Evolutionary conservation across 345 rosid species (phyloP).

Genomic region (Moringa oleifera): DNA sequence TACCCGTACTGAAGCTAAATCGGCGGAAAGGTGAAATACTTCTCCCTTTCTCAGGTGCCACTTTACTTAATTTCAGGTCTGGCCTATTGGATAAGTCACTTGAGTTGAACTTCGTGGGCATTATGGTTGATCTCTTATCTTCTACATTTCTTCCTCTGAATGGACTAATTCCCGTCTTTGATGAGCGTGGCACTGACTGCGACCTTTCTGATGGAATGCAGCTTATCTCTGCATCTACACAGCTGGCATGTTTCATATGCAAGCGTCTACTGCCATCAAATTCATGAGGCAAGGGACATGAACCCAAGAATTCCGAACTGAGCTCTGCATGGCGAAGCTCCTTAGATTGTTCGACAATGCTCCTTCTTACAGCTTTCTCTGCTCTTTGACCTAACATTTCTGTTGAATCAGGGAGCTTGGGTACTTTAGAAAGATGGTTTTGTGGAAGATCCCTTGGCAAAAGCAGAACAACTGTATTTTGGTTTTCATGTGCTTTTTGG

Average conservation of each 20-base stretch:
- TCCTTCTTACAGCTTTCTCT: conserved; percentile 34
- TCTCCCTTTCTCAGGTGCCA: conserved; percentile 47
- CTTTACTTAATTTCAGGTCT: conserved; percentile 29
- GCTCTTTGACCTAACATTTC: conserved; percentile 19
- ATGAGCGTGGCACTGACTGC: conserved; percentile 25
- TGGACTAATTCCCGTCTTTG: conserved; percentile 26
- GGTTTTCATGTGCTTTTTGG: conserved; percentile 22
- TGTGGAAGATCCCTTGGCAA: conserved; percentile 39
- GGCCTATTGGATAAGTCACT: conserved; percentile 29
- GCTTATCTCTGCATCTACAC: conserved; percentile 18
- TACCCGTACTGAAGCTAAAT: conserved; percentile 49
- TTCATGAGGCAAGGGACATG: conserved; percentile 39
- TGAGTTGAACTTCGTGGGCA: conserved; percentile 9
- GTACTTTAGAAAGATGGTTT: conserved; percentile 24
- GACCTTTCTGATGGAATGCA: conserved; percentile 30
- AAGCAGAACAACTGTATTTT: conserved; percentile 39
- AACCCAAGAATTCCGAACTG: conserved; percentile 28
- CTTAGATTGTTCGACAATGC: conserved; percentile 26
- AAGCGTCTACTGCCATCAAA: conserved; percentile 25
- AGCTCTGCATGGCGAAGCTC: conserved; percentile 22
- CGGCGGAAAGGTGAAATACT: conserved; percentile 77
- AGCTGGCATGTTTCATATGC: conserved; percentile 24
- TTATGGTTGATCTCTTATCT: conserved; percentile 23
- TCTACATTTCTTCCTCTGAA: conserved; percentile 27
- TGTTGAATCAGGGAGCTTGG: conserved; percentile 25